Base-by-base conservation (phyloP, 805 yeast genomes). In the Wickerhamiella bombiphila region DNA sequence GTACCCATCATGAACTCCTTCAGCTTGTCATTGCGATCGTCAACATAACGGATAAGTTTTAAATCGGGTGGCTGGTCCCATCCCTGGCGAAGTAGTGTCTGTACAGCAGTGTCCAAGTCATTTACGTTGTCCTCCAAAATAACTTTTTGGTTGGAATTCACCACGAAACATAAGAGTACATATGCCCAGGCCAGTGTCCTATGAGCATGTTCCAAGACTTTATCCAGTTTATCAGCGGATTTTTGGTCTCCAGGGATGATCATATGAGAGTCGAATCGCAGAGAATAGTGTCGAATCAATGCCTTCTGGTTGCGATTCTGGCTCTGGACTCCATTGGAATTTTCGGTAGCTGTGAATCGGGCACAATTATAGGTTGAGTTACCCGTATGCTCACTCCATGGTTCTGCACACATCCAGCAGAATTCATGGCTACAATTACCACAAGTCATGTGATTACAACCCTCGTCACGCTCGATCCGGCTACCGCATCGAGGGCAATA, bases 361-460 rank as follows among this genome's bases (percentile, higher is more conserved):
- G 32, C 72, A 53, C 97, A 88, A 41, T 72, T 70, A 56, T 73
- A 85, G 58, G 64, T 73, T 31, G 44, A 36, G 22, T 64, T 60
- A 21, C 66, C 63, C 3, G 73, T 74, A 59, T 88, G 97, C 13
- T 58, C 59, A 0, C 54, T 50, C 98, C 98, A 88, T 24, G 64
- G 69, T 3, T 76, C 76, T 43, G 72, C 55, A 57, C 98, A 91
- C 29, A 86, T 74, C 98, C 98, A 91, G 57, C 98, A 91, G 53
- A 85, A 91, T 54, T 86, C 81, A 54, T 71, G 59, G 9, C 56
- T 53, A 56, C 98, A 91, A 41, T 73, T 76, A 3, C 70, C 64
- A 56, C 98, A 91, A 1, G 74, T 69, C 94, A 91, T 88, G 59
- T 91, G 98, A 58, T 88, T 88, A 60, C 98, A 91, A 0, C 98